phyloP scores from a whole-genome alignment of 768 basidiomycete species.

The Tephrocybe sp. region DNA sequence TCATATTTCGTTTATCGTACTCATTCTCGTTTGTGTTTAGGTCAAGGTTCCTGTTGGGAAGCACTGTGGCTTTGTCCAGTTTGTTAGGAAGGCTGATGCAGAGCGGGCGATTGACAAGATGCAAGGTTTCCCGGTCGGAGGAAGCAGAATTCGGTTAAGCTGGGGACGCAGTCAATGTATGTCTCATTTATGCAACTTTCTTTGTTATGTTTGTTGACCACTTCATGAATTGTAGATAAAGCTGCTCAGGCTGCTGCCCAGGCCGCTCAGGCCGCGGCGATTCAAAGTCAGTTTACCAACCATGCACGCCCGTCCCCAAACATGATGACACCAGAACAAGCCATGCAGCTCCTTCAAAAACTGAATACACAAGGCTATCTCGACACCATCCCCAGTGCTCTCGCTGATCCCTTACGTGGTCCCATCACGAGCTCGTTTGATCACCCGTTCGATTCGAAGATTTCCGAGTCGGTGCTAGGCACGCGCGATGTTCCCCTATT shows the following conservation, averaged over 20 bases:
- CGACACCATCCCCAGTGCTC: slow-evolving; percentile 18
- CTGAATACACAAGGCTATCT: slow-evolving; percentile 42
- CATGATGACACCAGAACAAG: slow-evolving; percentile 59
- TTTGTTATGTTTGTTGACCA: no score
- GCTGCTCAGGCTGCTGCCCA: slow-evolving; percentile 89
- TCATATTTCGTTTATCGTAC: slow-evolving; percentile 4
- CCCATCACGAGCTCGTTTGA: slow-evolving; percentile 9
- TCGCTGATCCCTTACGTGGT: slow-evolving; percentile 8
- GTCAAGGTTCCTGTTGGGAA: slow-evolving; percentile 97
- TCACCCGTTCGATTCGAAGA: slow-evolving; percentile 15
- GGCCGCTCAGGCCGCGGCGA: slow-evolving; percentile 71
- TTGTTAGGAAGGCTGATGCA: slow-evolving; percentile 87
- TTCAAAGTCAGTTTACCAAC: slow-evolving; percentile 42
- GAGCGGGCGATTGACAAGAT: slow-evolving; percentile 93
- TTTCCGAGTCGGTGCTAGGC: slow-evolving; percentile 19
- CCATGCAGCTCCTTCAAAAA: slow-evolving; percentile 59
- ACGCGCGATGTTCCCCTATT: slow-evolving; percentile 17
- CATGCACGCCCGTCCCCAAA: slow-evolving; percentile 21
- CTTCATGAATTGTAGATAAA: slow-evolving; percentile 81
- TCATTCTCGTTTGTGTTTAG: slow-evolving; percentile 36
- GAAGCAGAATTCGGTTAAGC: slow-evolving; percentile 84
- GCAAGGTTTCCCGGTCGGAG: slow-evolving; percentile 95
- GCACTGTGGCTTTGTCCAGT: slow-evolving; percentile 95
- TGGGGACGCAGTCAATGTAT: slow-evolving; percentile 94
- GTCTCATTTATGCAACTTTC: slow-evolving; percentile 21